Evolutionary conservation across 208 protist species (phyloP), one percentile per base, ranked within the genome.

Genomic region (Tritrichomonas musculus): DNA sequence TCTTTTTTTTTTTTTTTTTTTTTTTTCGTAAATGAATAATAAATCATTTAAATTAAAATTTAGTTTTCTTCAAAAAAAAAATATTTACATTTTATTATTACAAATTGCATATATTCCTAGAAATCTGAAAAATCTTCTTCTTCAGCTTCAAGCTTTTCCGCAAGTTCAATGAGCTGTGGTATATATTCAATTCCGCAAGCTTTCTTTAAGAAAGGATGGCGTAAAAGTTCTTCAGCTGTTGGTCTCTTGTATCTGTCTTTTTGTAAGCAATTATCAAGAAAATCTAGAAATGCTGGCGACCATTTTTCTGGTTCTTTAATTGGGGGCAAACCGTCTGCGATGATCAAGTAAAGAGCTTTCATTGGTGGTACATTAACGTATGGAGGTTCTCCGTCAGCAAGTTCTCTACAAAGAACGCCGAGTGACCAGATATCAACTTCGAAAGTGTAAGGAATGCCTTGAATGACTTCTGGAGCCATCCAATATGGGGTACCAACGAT

Each of bases 381-480:
- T 1, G 96, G 96, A 27, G 96, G 95, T 30, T 93, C 53, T 13
- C 55, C 77, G 49, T 96, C 95, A 25, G 95, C 95, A 22, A 95
- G 41, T 80, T 96, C 96, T 57, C 96, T 95, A 25, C 95, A 94
- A 5, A 93, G 95, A 92, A 96, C 96, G 13, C 95, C 96, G 0
- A 96, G 80, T 14, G 94, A 94, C 96, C 96, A 96, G 20, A 96
- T 94, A 93, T 96, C 96, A 55, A 93, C 94, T 77, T 94, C 95
- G 47, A 53, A 57, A 41, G 94, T 47, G 64, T 96, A 95, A 3
- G 72, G 88, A 41, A 93, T 65, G 4, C 82, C 50, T 55, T 94
- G 20, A 33, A 96, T 94, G 47, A 96, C 72, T 93, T 96, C 95
- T 47, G 95, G 95, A 25, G 95, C 95, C 95, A 96, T 96, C 95